These are phyloP conservation scores for Fusarium hainanense DNA, from an alignment of 2,329 filamentous ascomycete species.

Conservation along the genomic window DNA sequence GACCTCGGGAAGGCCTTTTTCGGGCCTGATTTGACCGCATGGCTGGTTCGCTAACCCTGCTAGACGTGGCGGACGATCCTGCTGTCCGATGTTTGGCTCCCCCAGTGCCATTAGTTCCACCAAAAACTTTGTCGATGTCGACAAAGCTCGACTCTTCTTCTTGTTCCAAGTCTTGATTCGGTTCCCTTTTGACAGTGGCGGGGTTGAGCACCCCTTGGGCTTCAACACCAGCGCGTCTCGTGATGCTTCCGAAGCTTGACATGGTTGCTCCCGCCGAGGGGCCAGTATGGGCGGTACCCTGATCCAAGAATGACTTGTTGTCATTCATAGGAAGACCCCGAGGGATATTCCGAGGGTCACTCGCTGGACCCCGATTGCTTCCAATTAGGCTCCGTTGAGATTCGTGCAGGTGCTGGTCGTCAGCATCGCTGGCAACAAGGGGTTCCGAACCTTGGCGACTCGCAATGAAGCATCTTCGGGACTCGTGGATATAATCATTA, in stretches of 20 bases:
- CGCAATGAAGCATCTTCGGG: neutral
- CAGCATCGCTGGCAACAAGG: neutral
- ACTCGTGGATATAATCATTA: neutral
- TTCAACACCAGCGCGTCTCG: neutral
- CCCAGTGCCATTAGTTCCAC: neutral
- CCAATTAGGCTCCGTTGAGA: neutral
- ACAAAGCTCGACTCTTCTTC: neutral
- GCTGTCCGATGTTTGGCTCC: too few species aligned
- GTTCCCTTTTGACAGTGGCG: neutral
- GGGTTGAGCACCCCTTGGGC: neutral
- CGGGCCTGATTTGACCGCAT: neutral
- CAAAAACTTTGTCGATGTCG: neutral
- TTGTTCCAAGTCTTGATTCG: neutral
- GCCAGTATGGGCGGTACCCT: neutral
- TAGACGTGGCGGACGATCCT: too few species aligned
- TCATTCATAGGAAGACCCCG: neutral
- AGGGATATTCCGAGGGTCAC: neutral
- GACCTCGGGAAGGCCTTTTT: neutral
- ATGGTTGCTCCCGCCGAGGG: neutral
- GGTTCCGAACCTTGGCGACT: neutral
- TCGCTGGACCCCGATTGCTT: neutral
- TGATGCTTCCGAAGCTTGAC: neutral
- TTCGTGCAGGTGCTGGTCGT: neutral
- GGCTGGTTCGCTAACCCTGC: neutral
- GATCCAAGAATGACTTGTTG: neutral